Evolutionary conservation across 805 yeast species (phyloP).

Genomic region (Kregervanrija pseudodelftensis): DNA sequence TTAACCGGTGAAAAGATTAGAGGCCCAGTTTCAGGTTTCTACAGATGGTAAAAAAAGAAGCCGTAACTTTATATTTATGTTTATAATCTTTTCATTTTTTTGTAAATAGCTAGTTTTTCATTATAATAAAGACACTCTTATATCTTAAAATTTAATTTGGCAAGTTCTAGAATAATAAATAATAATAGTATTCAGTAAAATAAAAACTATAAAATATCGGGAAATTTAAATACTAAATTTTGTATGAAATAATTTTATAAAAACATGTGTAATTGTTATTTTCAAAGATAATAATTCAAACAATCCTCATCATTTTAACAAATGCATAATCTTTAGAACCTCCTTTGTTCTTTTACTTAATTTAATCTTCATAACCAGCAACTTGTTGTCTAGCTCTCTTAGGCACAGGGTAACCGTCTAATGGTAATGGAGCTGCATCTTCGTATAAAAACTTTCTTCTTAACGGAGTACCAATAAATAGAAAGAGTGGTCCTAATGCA

Average conservation of each 20-base stretch:
- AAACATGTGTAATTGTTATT: neutral
- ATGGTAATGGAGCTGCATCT: conserved; percentile 62
- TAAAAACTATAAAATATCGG: neutral
- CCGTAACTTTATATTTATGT: no score
- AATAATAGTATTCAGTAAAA: neutral
- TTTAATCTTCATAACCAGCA: conserved; percentile 51
- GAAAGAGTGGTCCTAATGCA: conserved; percentile 56
- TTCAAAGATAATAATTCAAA: neutral
- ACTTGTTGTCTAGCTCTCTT: conserved; percentile 41
- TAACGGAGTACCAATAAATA: conserved; percentile 53
- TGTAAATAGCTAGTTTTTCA: no score
- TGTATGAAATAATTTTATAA: no score
- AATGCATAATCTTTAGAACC: no score
- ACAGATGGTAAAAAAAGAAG: conserved; percentile 39
- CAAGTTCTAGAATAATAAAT: neutral
- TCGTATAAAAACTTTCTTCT: conserved; percentile 62
- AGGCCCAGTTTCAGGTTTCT: conserved; percentile 43
- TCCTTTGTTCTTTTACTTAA: no score
- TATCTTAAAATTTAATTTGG: no score
- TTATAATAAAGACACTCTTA: no score
- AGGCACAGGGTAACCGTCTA: conserved; percentile 48
- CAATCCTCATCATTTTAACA: neutral
- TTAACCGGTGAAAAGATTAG: conserved; percentile 39
- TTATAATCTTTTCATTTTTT: no score
- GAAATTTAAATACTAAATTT: neutral